These are phyloP conservation scores for Senna tora DNA, from an alignment of 306 rosid species.

Conservation along the genomic window DNA sequence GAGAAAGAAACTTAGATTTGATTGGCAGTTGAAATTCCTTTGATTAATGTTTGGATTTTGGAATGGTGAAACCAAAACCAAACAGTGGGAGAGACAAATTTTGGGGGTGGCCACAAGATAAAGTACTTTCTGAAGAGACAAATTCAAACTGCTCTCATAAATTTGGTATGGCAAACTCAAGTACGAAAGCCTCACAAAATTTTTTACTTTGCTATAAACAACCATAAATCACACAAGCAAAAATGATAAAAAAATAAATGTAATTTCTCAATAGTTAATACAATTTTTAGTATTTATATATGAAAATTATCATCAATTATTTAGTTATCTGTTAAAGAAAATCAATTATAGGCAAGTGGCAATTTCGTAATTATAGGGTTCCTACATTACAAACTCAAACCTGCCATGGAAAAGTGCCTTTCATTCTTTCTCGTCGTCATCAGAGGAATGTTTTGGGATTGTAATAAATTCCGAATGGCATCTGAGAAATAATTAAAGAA, in stretches of 20 bases:
- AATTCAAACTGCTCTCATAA: constrained; percentile 8
- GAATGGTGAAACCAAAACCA: constrained; percentile 31
- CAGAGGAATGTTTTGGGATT: constrained; percentile 46
- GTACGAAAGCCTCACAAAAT: not conserved
- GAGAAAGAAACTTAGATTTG: constrained; percentile 2
- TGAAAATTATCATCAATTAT: too few species aligned
- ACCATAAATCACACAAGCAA: not conserved
- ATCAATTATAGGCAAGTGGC: too few species aligned
- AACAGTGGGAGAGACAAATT: constrained; percentile 9
- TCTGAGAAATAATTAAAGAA: constrained; percentile 23
- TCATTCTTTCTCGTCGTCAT: constrained; percentile 30
- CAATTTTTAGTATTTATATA: too few species aligned
- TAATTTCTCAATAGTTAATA: too few species aligned
- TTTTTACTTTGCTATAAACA: constrained; percentile 8
- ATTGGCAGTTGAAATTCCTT: constrained; percentile 17
- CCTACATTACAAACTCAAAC: constrained; percentile 16
- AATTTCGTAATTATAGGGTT: constrained; percentile 21
- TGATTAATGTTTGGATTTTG: not conserved
- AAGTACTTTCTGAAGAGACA: constrained; percentile 38
- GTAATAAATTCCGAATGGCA: constrained; percentile 24
- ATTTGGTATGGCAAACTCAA: not conserved
- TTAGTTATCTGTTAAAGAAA: too few species aligned
- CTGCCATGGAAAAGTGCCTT: constrained; percentile 13
- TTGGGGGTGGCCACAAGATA: not conserved
- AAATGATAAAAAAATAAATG: not conserved